Evolutionary conservation across 805 yeast genomes (phyloP), one percentile per base, ranked within the genome.

Genomic region (Wickerhamiella sorbophila): DNA sequence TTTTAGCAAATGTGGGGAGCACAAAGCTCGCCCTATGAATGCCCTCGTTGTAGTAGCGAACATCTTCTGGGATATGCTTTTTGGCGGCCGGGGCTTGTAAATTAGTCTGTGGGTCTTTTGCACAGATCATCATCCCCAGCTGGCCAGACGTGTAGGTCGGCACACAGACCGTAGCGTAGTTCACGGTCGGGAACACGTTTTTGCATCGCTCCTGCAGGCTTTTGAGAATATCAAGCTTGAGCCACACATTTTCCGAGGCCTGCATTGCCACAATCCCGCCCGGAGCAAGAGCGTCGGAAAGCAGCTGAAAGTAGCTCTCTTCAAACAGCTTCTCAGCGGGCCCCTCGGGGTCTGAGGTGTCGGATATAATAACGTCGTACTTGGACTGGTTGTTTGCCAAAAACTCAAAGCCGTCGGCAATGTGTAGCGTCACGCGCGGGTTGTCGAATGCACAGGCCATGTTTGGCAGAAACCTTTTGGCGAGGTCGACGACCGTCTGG

Each of bases 61-160:
- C 59, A 60, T 75, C 66, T 20, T 58, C 63, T 58, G 82, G 94
- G 48, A 74, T 72, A 45, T 71, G 78, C 36, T 67, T 64, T 26
- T 69, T 66, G 62, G 95, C 75, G 48, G 73, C 50, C 38, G 97
- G 95, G 50, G 62, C 67, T 54, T 64, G 69, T 44, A 88, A 80
- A 48, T 79, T 67, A 39, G 78, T 76, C 20, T 62, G 52, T 14
- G 72, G 59, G 57, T 82, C 80, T 68, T 86, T 88, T 48, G 79
- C 72, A 63, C 96, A 87, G 46, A 88, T 87, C 95, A 88, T 84
- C 66, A 91, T 84, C n/a, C 97, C 98, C 57, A 88, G 80, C 62
- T 86, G 93, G 50, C 98, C 98, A 16, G 95, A 78, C 49, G 98
- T 95, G 59, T 88, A 88, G 45, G 97, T 87, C 58, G 98, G 98